phyloP scores from a whole-genome alignment of 2,329 filamentous ascomycete genomes.

The Onygena corvina region DNA sequence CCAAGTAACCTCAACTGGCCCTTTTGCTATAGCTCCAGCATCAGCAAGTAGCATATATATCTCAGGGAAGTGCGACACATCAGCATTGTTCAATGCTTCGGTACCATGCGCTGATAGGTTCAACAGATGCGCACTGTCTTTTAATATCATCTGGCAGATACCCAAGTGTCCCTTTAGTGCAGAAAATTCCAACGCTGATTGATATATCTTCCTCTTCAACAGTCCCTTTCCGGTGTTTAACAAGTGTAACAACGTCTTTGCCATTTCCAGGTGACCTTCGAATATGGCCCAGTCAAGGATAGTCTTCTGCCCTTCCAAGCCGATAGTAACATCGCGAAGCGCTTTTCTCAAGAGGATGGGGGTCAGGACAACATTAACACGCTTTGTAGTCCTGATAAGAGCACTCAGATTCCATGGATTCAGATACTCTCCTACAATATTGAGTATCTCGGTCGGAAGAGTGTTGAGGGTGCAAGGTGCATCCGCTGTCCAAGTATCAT shows the following conservation, averaged over 20 bases:
- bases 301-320: neutral
- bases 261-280: constrained; percentile 3
- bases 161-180: neutral
- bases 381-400: constrained; percentile 7
- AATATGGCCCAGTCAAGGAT: constrained; percentile 2
- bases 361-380: neutral
- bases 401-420: constrained; percentile 1
- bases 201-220: neutral
- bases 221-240: neutral
- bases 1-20: neutral
- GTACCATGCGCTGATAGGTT: neutral
- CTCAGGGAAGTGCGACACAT: neutral
- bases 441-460: constrained; percentile 3
- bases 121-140: neutral
- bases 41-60: neutral
- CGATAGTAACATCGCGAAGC: neutral
- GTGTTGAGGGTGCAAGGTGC: neutral
- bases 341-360: neutral
- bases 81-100: constrained; percentile 1
- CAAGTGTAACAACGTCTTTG: neutral
- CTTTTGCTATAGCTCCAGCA: neutral
- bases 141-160: constrained; percentile 4
- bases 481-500: neutral
- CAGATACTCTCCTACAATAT: neutral
- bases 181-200: constrained; percentile 1